These are phyloP conservation scores for Sphenostylis stenocarpa DNA, from an alignment of 306 rosid species.

Conservation along the genomic window DNA sequence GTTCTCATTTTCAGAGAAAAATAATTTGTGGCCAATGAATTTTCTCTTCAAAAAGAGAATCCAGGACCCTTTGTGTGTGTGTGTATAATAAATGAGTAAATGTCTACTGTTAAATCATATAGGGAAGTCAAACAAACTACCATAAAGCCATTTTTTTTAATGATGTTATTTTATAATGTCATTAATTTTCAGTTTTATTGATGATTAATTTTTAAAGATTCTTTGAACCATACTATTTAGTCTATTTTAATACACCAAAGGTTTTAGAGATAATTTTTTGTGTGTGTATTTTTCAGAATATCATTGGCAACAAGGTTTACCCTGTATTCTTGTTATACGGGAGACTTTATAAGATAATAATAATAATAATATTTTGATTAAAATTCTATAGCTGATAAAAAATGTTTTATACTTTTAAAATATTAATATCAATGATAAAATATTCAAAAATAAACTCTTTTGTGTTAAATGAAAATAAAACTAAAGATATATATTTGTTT, in stretches of 20 bases:
- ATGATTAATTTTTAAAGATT: neutral
- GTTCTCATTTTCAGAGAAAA: neutral
- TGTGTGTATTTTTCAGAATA: neutral
- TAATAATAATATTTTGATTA: neutral
- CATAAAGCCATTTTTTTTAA: neutral
- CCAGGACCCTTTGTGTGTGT: conserved; percentile 12
- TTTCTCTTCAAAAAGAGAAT: conserved; percentile 44
- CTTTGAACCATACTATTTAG: neutral
- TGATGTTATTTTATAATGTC: too few species aligned
- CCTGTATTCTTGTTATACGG: neutral
- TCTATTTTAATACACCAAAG: neutral
- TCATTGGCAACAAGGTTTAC: neutral
- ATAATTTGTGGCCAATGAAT: conserved; percentile 33
- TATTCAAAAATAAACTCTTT: too few species aligned
- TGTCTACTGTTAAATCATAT: neutral
- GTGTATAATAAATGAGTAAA: neutral
- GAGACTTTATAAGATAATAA: neutral
- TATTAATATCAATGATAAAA: neutral
- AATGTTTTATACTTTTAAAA: neutral
- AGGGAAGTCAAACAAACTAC: neutral
- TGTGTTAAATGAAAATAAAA: neutral
- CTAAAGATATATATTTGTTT: neutral
- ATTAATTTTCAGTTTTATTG: too few species aligned
- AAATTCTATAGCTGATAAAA: neutral
- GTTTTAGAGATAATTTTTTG: neutral